These are phyloP conservation scores for Mycena sp. DNA, from an alignment of 1,284 basidiomycete genomes.

Conservation along the genomic window DNA sequence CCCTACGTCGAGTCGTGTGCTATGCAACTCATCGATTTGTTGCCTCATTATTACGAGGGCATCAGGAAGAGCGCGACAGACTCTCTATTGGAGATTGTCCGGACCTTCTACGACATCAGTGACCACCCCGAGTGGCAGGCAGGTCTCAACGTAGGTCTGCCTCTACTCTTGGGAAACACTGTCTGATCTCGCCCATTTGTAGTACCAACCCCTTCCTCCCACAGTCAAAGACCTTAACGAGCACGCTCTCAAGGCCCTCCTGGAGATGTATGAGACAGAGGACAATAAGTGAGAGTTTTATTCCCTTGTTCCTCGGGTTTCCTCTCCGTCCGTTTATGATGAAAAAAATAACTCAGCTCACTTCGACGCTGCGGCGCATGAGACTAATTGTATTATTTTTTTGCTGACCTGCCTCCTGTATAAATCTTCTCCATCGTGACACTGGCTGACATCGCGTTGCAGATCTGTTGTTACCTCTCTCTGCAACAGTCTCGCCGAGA, in stretches of 20 bases:
- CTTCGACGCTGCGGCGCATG: conserved; percentile 77
- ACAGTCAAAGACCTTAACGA: conserved; percentile 88
- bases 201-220: conserved; percentile 68
- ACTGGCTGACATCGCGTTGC: conserved; percentile 36
- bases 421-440: conserved; percentile 6
- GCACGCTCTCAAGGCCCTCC: conserved; percentile 78
- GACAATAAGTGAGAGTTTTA: conserved; percentile 91
- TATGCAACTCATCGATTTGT: conserved; percentile 83
- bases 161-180: background rate
- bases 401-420: conserved; percentile 29
- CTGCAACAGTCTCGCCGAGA: conserved; percentile 90
- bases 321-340: conserved; percentile 51
- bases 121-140: conserved; percentile 86
- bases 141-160: conserved; percentile 50
- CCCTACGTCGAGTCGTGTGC: conserved; percentile 87
- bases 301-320: conserved; percentile 10
- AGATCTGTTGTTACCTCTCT: conserved; percentile 90
- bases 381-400: conserved; percentile 54
- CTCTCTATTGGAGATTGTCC: conserved; percentile 89
- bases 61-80: conserved; percentile 96
- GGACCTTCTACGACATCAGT: conserved; percentile 93
- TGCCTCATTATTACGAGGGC: conserved; percentile 97
- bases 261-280: conserved; percentile 94
- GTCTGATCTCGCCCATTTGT: conserved; percentile 8
- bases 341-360: conserved; percentile 86